Evolutionary conservation across 2,329 filamentous ascomycete genomes (phyloP).

Genomic region (Clonostachys solani): DNA sequence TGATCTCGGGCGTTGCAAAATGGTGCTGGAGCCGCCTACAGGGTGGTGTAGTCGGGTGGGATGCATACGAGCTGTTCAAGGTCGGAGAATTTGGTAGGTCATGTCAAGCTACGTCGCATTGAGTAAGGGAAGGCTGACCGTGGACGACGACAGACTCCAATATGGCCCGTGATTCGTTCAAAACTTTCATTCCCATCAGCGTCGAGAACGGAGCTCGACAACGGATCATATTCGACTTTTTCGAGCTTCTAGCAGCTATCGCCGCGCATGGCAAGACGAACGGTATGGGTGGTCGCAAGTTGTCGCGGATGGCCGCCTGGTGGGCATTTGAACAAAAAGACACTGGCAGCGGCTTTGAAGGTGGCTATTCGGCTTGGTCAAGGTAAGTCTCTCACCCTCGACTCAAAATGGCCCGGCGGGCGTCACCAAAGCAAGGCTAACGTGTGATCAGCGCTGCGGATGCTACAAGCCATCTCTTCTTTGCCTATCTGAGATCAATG

Average conservation of each 20-base stretch:
- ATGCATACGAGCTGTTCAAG: conserved; percentile 93
- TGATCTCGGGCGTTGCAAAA: conserved; percentile 89
- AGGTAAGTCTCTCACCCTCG: conserved; percentile 44
- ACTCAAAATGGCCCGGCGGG: conserved; percentile 24
- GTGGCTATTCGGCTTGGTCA: conserved; percentile 86
- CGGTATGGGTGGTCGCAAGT: conserved; percentile 86
- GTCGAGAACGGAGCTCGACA: conserved; percentile 82
- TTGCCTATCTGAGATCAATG: conserved; percentile 89
- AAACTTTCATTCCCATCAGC: conserved; percentile 92
- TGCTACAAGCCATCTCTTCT: conserved; percentile 95
- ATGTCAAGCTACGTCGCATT: conserved; percentile 2
- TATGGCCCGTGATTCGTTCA: conserved; percentile 88
- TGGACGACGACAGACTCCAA: conserved; percentile 65
- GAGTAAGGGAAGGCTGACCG: conserved; percentile 11
- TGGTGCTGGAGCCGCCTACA: conserved; percentile 97
- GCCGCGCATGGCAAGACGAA: conserved; percentile 92
- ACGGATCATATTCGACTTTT: conserved; percentile 93
- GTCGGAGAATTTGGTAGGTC: conserved; percentile 81
- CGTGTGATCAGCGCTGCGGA: conserved; percentile 68
- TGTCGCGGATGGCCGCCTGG: conserved; percentile 95
- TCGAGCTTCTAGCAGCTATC: conserved; percentile 85
- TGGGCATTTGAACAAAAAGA: conserved; percentile 96
- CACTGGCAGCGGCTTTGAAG: conserved; percentile 86
- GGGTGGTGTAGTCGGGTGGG: conserved; percentile 92
- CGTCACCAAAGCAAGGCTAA: conserved; percentile 7